phyloP scores from a whole-genome alignment of 345 rosid species.

The Garcia nutans region DNA sequence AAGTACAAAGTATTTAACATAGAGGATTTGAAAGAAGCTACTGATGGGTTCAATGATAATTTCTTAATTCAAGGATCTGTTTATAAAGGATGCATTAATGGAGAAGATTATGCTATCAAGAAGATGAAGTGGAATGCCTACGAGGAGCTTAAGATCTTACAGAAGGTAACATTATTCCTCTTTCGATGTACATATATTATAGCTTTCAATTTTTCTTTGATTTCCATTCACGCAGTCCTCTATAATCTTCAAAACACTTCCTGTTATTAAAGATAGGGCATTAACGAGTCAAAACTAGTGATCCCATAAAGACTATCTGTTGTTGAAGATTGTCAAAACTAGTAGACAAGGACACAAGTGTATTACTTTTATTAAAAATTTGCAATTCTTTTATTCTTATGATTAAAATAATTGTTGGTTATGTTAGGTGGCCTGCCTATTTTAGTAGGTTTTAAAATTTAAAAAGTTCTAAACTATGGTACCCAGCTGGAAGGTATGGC shows the following conservation, averaged over 20 bases:
- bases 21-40: conserved; percentile 59
- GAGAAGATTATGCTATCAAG: conserved; percentile 61
- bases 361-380: conserved; percentile 8
- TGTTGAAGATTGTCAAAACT: not conserved
- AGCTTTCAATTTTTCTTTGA: conserved; percentile 13
- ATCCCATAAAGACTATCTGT: not conserved
- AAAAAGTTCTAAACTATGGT: conserved; percentile 12
- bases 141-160: conserved; percentile 75
- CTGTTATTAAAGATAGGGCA: not conserved
- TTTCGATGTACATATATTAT: not conserved
- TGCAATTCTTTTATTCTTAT: not conserved
- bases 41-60: conserved; percentile 43
- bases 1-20: conserved; percentile 61
- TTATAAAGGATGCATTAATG: conserved; percentile 51
- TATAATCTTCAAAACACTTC: not conserved
- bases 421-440: conserved; percentile 23
- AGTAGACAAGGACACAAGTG: conserved; percentile 23
- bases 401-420: conserved; percentile 13
- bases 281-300: not conserved
- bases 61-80: conserved; percentile 71
- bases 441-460: not conserved
- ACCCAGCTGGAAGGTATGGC: not conserved
- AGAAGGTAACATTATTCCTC: conserved; percentile 46
- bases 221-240: not conserved
- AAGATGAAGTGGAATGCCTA: conserved; percentile 71